Percentiles rank a stretch among this genome's conserved stretches.
Conservation (phyloP, 2,329 filamentous ascomycete species). For the Phialocephala sp. region DNA sequence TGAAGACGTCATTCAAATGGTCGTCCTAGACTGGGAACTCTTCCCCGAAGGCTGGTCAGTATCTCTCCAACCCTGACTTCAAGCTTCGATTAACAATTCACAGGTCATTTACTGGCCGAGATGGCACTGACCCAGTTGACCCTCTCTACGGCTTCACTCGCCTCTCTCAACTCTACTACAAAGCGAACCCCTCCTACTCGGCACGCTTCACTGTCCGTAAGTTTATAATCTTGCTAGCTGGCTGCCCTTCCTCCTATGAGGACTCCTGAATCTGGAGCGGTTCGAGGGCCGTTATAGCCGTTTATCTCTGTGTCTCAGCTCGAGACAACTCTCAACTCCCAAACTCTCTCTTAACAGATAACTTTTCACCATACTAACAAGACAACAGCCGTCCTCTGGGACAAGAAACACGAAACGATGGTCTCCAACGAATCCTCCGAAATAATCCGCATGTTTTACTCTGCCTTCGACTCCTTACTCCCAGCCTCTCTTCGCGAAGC, state of each 20-base stretch:
- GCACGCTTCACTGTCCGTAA: slow-evolving; percentile 69
- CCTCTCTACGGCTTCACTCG: slow-evolving; percentile 2
- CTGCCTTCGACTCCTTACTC: slow-evolving; percentile 47
- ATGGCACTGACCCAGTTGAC: slow-evolving; percentile 2
- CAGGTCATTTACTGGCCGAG: slow-evolving; percentile 5
- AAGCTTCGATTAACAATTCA: not conserved
- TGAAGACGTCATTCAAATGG: slow-evolving; percentile 63
- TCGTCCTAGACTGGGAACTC: slow-evolving; percentile 17
- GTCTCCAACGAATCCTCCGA: slow-evolving; percentile 82
- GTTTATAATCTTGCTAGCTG: no score
- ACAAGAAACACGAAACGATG: slow-evolving; percentile 64
- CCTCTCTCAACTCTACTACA: slow-evolving; percentile 62
- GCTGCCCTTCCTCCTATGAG: no score
- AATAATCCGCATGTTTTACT: slow-evolving; percentile 81
- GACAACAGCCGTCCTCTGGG: slow-evolving; percentile 57
- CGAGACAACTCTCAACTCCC: no score
- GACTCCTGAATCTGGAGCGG: no score
- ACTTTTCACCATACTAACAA: no score
- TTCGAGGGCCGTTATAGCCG: no score
- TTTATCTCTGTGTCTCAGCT: no score
- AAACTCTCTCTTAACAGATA: no score
- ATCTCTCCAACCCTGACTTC: not conserved
- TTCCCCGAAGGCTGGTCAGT: slow-evolving; percentile 22
- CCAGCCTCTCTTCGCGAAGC: slow-evolving; percentile 17
- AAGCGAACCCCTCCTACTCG: slow-evolving; percentile 64